Percentiles rank a stretch among this genome's conserved stretches.
Evolutionary conservation across 768 basidiomycete genomes (phyloP).

Genomic region (Boletales sp.): DNA sequence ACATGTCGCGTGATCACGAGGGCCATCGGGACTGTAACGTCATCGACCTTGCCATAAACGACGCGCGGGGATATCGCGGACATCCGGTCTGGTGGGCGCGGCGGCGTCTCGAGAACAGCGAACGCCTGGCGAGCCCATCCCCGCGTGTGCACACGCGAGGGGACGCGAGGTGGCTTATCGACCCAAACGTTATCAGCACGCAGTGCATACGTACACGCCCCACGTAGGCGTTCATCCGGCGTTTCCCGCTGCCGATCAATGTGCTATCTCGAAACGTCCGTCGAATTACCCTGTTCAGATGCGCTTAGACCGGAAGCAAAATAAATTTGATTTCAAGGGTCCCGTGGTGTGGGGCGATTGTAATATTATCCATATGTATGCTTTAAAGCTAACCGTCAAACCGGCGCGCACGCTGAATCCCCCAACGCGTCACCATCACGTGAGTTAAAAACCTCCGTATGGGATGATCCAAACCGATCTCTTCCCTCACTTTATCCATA

Average conservation of each 20-base stretch:
- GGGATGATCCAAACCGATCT: not conserved
- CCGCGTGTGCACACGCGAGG: not conserved
- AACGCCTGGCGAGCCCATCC: too few relatives aligned
- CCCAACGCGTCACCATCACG: not conserved
- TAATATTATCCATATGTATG: too few relatives aligned
- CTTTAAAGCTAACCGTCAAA: not conserved
- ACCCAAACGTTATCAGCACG: not conserved
- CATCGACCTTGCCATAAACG: not conserved
- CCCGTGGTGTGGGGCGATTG: not conserved
- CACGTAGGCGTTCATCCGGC: not conserved
- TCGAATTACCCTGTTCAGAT: not conserved
- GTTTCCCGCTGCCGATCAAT: not conserved
- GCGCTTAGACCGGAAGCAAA: not conserved
- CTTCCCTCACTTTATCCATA: too few relatives aligned
- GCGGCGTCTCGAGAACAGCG: too few relatives aligned
- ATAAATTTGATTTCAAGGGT: not conserved
- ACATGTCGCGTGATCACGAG: not conserved
- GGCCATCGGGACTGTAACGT: not conserved
- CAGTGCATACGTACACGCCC: not conserved
- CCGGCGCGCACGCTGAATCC: not conserved
- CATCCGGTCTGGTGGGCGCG: too few relatives aligned
- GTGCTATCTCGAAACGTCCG: not conserved
- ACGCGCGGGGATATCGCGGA: not conserved
- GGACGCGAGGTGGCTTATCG: not conserved
- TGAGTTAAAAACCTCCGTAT: not conserved